Percentiles rank a stretch among this genome's conserved stretches.
These are phyloP conservation scores for Aspergillus jensenii DNA, from an alignment of 2,329 filamentous ascomycete species.

Conservation along the genomic window DNA sequence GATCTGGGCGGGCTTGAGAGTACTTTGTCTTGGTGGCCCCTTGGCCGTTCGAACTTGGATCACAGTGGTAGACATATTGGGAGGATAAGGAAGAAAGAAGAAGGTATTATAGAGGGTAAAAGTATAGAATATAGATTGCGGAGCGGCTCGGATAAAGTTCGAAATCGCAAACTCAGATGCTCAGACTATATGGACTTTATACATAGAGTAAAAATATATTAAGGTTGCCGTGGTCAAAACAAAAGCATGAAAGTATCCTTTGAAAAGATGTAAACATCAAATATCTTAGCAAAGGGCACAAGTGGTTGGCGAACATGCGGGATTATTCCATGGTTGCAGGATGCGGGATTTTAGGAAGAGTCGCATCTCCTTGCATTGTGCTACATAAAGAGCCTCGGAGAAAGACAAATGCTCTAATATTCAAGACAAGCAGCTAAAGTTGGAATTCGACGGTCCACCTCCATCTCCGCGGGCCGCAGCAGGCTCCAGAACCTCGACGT, in stretches of 20 bases:
- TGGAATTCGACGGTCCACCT: not conserved
- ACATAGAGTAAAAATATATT: not conserved
- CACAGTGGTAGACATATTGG: conserved; percentile 28
- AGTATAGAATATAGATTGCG: not conserved
- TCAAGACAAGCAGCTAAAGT: not conserved
- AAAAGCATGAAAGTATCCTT: not conserved
- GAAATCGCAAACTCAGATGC: not conserved
- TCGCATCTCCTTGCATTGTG: not conserved
- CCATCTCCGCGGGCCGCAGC: conserved; percentile 6
- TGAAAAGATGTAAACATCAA: not conserved
- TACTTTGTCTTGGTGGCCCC: conserved; percentile 11
- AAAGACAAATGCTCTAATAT: conserved; percentile 1
- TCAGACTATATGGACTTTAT: not conserved
- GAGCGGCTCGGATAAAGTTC: not conserved
- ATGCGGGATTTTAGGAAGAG: not conserved
- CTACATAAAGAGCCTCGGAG: conserved; percentile 7
- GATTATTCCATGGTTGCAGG: not conserved
- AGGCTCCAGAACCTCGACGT: not conserved
- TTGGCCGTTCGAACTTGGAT: conserved; percentile 24
- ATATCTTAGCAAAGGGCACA: not conserved
- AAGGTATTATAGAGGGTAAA: not conserved
- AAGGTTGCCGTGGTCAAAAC: not conserved
- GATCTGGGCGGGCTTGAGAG: conserved; percentile 24
- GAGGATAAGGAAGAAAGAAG: not conserved
- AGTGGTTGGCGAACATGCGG: not conserved